Base-by-base conservation (phyloP, 2,329 filamentous ascomycete species). In the Penicillium frequentans region DNA sequence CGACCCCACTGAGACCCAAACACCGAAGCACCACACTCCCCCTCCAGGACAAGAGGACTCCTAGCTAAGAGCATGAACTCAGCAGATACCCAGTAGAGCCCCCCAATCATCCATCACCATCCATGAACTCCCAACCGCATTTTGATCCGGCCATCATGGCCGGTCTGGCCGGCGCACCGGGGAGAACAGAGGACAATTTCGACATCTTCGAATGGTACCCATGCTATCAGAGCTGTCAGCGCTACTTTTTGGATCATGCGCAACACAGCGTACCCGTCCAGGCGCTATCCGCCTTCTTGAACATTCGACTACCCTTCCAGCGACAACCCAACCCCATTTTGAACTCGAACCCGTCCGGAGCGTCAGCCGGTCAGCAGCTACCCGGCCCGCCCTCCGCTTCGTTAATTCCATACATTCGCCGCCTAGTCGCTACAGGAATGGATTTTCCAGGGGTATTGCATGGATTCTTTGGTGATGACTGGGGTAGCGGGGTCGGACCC, bases 391-490 rank as follows among this genome's bases (percentile, higher is more conserved):
- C 74, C 13, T 68, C 72, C 63, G 82, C 93, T 46, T 91, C 90
- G 1, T 81, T 97, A 11, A 84, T 95, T 4, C 93, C 95, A 0
- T 99, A 96, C 73, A 88, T 98, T 60, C 88, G 93, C 33, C 90
- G 95, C 16, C 83, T 98, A 2, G 87, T 98, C 47, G 91, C 91
- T 16, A 98, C 93, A 0, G 93, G 93, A 2, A 95, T 96, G 78
- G 95, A 98, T 73, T 87, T 87, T 42, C 87, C 90, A 0, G 87
- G 87, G 0, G 88, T 98, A n/a, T 79, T 99, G 58, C 91, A 96
- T 70, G 92, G 92, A 11, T 96, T 97, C 78, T 99, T 98, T 67
- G 95, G 95, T n/a, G 90, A 97, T 63, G 89, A 96, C 70, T 99
- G 93, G 90, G 75, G 80, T 33, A 80, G 84, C 21, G 95, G 95